Evolutionary conservation across 2,329 filamentous ascomycete species (phyloP), one percentile per base, ranked within the genome.

Genomic region (Parascedosporium putredinis): DNA sequence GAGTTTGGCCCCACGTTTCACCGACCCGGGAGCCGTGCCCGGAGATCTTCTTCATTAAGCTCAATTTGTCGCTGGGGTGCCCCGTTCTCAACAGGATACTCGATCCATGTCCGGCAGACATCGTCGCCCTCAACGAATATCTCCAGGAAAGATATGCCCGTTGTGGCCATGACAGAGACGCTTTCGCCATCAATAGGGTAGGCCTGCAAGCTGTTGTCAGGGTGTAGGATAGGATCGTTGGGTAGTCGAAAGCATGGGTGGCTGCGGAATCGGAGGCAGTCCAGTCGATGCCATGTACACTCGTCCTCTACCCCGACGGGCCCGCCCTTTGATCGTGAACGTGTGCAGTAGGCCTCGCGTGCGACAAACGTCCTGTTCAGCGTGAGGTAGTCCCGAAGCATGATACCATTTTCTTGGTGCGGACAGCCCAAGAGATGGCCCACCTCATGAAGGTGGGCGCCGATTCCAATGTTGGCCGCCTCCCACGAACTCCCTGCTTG

Each of bases 401-500:
- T 97, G 53, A 97, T 75, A n/a, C 93, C 91, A 24, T 73, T 85
- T 60, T 93, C 88, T 61, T 94, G 88, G 61, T 94, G 87, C 8
- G 88, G 88, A 56, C 88, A 94, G 46, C 91, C 91, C 56, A 97
- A 86, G 20, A 95, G 67, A 67, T 95, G 91, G 3, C 91, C 91
- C 1, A 85, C 85, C 66, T 96, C 89, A 64, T 95, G 91, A 45
- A 97, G 67, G 64, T 97, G 91, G 8, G 88, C 90, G 6, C 91
- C 91, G 55, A 97, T 94, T 25, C 90, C 90, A 53, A 95, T 85
- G 58, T 91, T 95, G 23, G 88, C 89, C n/a, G 89, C 83, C 64
- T 97, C 91, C 91, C 91, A 97, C 44, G 83, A 93, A 61, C 87
- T 95, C 22, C 90, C 90, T 5, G 83, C 84, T 56, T 95, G 87